Evolutionary conservation across 805 yeast species (phyloP), one percentile per base, ranked within the genome.

Genomic region (Huiozyma naganishii): DNA sequence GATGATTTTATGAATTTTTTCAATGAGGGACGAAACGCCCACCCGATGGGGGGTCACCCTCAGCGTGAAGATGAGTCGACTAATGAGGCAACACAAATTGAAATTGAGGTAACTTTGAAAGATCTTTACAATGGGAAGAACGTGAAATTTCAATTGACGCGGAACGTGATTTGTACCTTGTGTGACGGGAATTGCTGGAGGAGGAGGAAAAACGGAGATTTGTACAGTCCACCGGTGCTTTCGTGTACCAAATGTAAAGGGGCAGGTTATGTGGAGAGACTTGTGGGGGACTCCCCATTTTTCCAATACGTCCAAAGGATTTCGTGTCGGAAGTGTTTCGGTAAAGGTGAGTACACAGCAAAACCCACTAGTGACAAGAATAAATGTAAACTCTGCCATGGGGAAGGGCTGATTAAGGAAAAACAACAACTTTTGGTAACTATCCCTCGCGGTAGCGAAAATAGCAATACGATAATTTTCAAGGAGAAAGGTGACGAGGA

Each of bases 141-240:
- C 7, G 72, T 88, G 48, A 84, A 84, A 57, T 74, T 84, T 54
- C 73, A 83, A 4, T 73, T 83, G 2, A 76, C 81, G 3, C 74
- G 96, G 58, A 76, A 83, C 53, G 69, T 83, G 7, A 63, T 88
- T 1, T 90, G 98, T 67, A 61, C 70, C 5, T 55, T 64, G 33
- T 90, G 98, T 65, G 66, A 71, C 36, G 97, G 97, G 2, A 64
- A 74, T 0, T 97, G 97, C 2, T 79, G 83, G 46, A 77, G 74
- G 49, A 45, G 57, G 23, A 49, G 49, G 42, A 50, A 47, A 34
- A 52, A 52, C 44, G 61, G 59, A 3, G 49, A 48, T 3, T 44
- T 49, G 2, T 50, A 53, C 27, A 46, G 46, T 63, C 77, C 49
- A 67, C 73, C 50, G 82, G 89, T 3, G 29, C 35, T 50, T 1